Base-by-base conservation (phyloP, 2,329 filamentous ascomycete genomes). In the Beauveria varroae region DNA sequence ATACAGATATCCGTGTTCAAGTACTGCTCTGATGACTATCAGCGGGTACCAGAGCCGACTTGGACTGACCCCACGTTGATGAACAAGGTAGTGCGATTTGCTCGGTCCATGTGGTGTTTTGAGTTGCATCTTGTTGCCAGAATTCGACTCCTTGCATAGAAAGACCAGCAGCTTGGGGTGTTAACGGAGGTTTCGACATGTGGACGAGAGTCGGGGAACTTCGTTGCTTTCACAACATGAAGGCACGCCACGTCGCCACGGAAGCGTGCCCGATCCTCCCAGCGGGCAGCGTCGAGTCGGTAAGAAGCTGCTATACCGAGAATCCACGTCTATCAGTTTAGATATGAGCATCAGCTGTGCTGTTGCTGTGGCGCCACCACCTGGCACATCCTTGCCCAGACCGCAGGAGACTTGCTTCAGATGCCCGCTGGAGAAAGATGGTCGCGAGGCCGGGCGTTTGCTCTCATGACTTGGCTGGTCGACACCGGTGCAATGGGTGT, bases 1-100 rank as follows among this genome's bases (percentile, higher is more conserved):
- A 2, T 20, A n/a, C 5, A 18, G 14, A 46, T 18, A 46, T 54
- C 37, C 34, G 43, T 41, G 40, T 56, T 22, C 10, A 22, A 22
- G 26, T 34, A 43, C 26, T 50, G 40, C 3, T 34, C 3, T 16
- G 12, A 10, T 22, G 28, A 18, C 16, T 24, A 14, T 52, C 14
- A 37, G 26, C 57, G 49, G 57, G 57, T 60, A 53, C 57, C 49
- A 46, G 57, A 60, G 14, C 57, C 57, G 47, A 52, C 24, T 22
- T 16, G 16, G 14, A 57, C 16, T 5, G 10, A 18, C 34, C 37
- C 57, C 57, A 53, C 57, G 57, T 46, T 60, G 26, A 37, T 22
- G n/a, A 46, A 60, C n/a, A 20, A 52, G 12, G 49, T 8, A 20
- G 26, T 44, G 57, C 40, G 5, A 53, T 53, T 46, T 41, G 57